Evolutionary conservation across 257 asterid genomes (phyloP).

Genomic region (Solanum bulbocastanum): DNA sequence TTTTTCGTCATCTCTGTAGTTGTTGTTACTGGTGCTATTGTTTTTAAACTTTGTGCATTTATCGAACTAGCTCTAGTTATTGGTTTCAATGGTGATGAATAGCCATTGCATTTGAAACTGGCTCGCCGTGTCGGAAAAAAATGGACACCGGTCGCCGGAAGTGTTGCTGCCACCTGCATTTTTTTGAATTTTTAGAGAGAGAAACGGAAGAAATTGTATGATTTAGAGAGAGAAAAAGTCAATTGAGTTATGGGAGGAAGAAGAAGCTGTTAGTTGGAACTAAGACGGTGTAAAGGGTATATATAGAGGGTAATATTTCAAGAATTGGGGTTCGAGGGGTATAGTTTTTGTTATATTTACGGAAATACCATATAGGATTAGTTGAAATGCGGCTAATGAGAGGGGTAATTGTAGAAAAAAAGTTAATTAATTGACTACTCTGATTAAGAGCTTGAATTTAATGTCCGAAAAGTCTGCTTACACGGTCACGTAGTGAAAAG

Average conservation of each 20-base stretch:
- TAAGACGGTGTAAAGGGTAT: neutral
- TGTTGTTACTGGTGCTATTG: neutral
- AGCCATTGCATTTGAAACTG: constrained; percentile 28
- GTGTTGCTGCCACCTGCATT: constrained; percentile 53
- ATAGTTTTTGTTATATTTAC: neutral
- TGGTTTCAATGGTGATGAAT: constrained; percentile 44
- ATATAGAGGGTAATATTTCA: neutral
- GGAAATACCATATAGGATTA: neutral
- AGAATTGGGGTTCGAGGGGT: neutral
- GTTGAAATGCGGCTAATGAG: neutral
- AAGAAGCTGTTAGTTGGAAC: neutral
- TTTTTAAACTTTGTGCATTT: constrained; percentile 3
- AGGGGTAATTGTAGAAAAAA: neutral
- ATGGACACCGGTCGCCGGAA: constrained; percentile 42
- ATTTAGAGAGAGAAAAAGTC: neutral
- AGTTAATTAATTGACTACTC: neutral
- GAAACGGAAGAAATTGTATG: neutral
- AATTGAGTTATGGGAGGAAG: neutral
- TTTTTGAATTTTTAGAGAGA: neutral
- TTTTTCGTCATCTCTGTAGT: constrained; percentile 28
- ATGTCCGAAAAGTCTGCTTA: constrained; percentile 22
- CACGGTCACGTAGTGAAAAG: constrained; percentile 12
- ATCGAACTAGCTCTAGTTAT: constrained; percentile 2
- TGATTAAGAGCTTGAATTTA: neutral
- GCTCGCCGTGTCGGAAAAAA: constrained; percentile 26